These are phyloP conservation scores for Alisma plantagoaquatica DNA, from an alignment of 106 monocot genomes.

Conservation along the genomic window DNA sequence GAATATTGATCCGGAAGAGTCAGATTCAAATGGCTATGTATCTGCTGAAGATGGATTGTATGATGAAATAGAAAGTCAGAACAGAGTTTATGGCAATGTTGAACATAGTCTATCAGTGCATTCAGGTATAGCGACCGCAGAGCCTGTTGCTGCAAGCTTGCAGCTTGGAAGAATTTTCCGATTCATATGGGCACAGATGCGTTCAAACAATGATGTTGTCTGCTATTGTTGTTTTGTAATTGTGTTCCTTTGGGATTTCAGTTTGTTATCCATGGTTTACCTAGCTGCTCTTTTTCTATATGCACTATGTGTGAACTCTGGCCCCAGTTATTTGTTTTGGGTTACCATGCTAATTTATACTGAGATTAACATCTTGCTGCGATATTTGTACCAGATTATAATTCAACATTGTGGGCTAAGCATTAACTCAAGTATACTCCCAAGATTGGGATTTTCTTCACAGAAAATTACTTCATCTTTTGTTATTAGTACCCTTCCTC, in stretches of 20 bases:
- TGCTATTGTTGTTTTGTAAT: slow-evolving; percentile 89
- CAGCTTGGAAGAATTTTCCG: slow-evolving; percentile 66
- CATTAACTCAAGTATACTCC: slow-evolving; percentile 32
- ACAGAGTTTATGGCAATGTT: slow-evolving; percentile 14
- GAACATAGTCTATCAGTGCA: slow-evolving; percentile 34
- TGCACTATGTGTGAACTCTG: slow-evolving; percentile 93
- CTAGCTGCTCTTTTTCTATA: slow-evolving; percentile 84
- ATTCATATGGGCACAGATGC: slow-evolving; percentile 89
- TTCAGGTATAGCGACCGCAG: slow-evolving; percentile 24
- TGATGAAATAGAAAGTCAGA: slow-evolving; percentile 50
- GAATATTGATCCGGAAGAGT: slow-evolving; percentile 76
- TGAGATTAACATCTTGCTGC: slow-evolving; percentile 77
- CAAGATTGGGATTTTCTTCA: slow-evolving; percentile 65
- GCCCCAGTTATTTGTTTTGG: slow-evolving; percentile 91
- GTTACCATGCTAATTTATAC: slow-evolving; percentile 86
- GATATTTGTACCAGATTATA: slow-evolving; percentile 90
- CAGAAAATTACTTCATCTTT: slow-evolving; percentile 75
- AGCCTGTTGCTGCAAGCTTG: slow-evolving; percentile 43
- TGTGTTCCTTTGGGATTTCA: slow-evolving; percentile 92
- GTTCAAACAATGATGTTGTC: slow-evolving; percentile 92
- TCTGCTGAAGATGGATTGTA: slow-evolving; percentile 40
- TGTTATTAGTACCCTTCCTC: slow-evolving; percentile 71
- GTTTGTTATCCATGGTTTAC: slow-evolving; percentile 85
- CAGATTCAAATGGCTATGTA: slow-evolving; percentile 50
- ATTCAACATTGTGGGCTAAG: slow-evolving; percentile 87